Evolutionary conservation across 495 filamentous ascomycete species (phyloP), one percentile per base, ranked within the genome.

Genomic region (Aeminium ludgeri): DNA sequence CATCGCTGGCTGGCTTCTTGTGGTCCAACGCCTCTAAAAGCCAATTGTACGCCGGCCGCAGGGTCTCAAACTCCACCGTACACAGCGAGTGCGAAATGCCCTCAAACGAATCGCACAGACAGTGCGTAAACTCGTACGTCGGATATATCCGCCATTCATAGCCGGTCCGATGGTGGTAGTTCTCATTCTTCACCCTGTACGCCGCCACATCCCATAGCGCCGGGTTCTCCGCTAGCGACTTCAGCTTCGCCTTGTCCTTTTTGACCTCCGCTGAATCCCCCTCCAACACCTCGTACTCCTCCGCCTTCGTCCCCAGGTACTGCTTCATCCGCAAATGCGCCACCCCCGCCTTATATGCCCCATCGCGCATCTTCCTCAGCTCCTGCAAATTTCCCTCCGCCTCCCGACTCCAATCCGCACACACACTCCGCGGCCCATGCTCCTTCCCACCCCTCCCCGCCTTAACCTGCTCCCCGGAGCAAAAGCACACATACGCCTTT

Each of bases 251-350:
- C 43, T 46, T 46, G 20, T 28, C 20, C 30, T 39, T 46, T 35
- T 46, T 51, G 20, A 40, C 39, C 18, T 40, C 41, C 4, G 34
- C 10, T 10, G 41, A 40, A 31, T 50, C 46, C n/a, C 34, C 37
- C 33, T 45, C 46, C 2, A 8, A 6, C 13, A 37, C 28, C 38
- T 50, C 46, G 19, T 50, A 50, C 33, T 59, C 57, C 27, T 55
- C 55, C 4, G 52, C 50, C 30, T 56, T 54, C 2, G 51, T 54
- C 6, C 30, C 47, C 13, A 77, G 70, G 55, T 79, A 69, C 64
- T 81, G 86, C 60, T 92, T 92, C 86, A 96, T 93, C 40, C 89
- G 77, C 34, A 97, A 62, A 48, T 82, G 84, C 2, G 86, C 89
- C 52, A 84, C 81, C 49, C 77, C 73, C 1, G 89, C 81, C 55